A percentile compares a stretch with the other conserved stretches of the same genome.
phyloP scores from a whole-genome alignment of 129 eudicot species.

The Tagetes erecta region DNA sequence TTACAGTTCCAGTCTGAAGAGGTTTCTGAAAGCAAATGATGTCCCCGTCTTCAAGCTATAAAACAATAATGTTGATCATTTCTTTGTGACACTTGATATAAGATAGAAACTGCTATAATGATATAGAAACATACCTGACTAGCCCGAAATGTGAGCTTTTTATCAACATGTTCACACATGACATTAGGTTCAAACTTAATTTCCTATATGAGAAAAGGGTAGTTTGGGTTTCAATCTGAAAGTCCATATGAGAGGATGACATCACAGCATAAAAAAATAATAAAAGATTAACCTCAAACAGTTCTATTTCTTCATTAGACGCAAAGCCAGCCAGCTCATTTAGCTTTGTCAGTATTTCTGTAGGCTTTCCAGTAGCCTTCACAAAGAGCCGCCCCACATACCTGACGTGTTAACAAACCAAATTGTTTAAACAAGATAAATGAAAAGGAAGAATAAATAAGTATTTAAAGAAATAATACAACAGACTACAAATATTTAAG shows the following conservation, averaged over 20 bases:
- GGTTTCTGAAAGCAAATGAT: slow-evolving; percentile 82
- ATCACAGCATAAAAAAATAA: not conserved
- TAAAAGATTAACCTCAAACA: slow-evolving; percentile 59
- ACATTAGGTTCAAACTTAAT: slow-evolving; percentile 82
- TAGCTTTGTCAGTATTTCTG: slow-evolving; percentile 60
- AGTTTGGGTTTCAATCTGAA: slow-evolving; percentile 1
- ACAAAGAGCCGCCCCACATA: slow-evolving; percentile 87
- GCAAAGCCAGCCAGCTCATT: slow-evolving; percentile 85
- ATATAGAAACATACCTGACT: slow-evolving; percentile 61
- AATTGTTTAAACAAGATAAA: not conserved
- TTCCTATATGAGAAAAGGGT: slow-evolving; percentile 50
- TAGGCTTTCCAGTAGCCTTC: slow-evolving; percentile 68
- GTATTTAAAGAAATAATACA: not conserved
- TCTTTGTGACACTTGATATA: not conserved
- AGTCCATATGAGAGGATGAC: slow-evolving; percentile 4
- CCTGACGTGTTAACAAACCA: slow-evolving; percentile 36
- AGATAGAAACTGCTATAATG: not conserved
- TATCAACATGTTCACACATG: slow-evolving; percentile 83
- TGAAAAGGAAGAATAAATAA: not conserved
- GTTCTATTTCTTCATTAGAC: slow-evolving; percentile 84
- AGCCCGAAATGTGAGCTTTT: slow-evolving; percentile 57
- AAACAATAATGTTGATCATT: slow-evolving; percentile 13
- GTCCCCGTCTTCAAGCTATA: slow-evolving; percentile 93
- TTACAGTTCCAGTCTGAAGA: slow-evolving; percentile 42
- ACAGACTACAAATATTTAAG: not conserved